These are phyloP conservation scores for Annulohypoxylon truncatum DNA, from an alignment of 2,329 filamentous ascomycete species.

Conservation along the genomic window DNA sequence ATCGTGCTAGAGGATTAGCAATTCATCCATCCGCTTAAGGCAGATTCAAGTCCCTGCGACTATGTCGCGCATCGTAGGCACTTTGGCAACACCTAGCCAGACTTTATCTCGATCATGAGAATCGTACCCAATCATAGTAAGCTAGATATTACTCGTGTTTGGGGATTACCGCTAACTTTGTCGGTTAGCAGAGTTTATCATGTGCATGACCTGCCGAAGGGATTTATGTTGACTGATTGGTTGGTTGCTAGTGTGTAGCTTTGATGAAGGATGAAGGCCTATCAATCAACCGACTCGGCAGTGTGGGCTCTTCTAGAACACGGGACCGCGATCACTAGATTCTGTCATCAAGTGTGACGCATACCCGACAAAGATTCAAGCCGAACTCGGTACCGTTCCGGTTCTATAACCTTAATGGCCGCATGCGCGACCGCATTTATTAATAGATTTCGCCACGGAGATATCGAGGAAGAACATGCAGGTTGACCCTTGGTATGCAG, in stretches of 20 bases:
- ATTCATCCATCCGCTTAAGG: neutral
- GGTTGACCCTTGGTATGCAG: neutral
- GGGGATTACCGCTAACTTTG: conserved; percentile 1
- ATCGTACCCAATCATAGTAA: neutral
- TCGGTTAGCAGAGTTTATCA: conserved; percentile 11
- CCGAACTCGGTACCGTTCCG: conserved; percentile 13
- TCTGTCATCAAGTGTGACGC: conserved; percentile 19
- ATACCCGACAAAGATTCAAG: conserved; percentile 20
- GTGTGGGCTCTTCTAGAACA: conserved; percentile 1
- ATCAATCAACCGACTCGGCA: conserved; percentile 1
- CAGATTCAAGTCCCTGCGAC: neutral
- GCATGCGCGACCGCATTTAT: neutral
- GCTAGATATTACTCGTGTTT: conserved; percentile 22
- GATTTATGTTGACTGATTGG: neutral
- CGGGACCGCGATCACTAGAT: conserved; percentile 1
- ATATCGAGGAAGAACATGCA: neutral
- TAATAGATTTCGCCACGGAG: neutral
- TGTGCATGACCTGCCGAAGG: neutral
- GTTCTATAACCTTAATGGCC: neutral
- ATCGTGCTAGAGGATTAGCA: conserved; percentile 10
- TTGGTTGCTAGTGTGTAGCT: neutral
- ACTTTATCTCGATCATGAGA: conserved; percentile 9
- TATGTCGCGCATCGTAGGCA: neutral
- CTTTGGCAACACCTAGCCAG: neutral
- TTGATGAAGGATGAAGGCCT: conserved; percentile 3